Evolutionary conservation across 768 basidiomycete genomes (phyloP), one percentile per base, ranked within the genome.

Genomic region (Porpolomopsis calyptriformis): DNA sequence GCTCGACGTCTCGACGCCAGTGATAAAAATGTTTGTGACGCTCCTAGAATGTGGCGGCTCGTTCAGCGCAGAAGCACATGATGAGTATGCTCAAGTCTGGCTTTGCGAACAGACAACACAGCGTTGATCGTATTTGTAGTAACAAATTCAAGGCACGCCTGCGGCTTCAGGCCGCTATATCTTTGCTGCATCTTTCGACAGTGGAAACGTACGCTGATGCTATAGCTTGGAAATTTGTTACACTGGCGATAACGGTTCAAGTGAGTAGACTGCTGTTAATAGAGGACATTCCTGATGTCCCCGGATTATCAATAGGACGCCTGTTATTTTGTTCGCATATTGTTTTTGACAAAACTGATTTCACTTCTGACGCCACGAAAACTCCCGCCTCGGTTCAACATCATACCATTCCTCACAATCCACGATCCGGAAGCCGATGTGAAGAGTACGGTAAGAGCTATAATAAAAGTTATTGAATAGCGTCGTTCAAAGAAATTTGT

Each of bases 341-440:
- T 56, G 3, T 93, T 94, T 66, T 60, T 97, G 43, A 73, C 66
- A 20, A 96, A 96, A 61, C 67, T 92, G 2, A 63, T 84, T 9
- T 57, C 69, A 8, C 65, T 87, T 20, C 61, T 92, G n/a, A 72
- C 76, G 37, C 58, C 65, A 2, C 73, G 78, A 27, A 81, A 83
- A 61, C 64, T 92, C 2, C 72, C 79, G 12, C 62, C 82, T 1
- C 72, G 77, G 16, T 93, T 82, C 65, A 89, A 92, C 57, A 68
- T 86, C 37, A 76, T 96, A 47, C 83, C 87, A 4, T 91, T 96
- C 67, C 65, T 99, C 37, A 82, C 86, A 0, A 83, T 92, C 1
- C 82, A 89, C 54, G 96, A 99, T 61, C 93, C 93, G 0, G 94
- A 97, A 50, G 60, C 62, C 19, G 93, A 97, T 48, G 73, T 92